These are phyloP conservation scores for Gracilaria domingensis DNA, from an alignment of 23 red algal genomes.

Conservation along the genomic window DNA sequence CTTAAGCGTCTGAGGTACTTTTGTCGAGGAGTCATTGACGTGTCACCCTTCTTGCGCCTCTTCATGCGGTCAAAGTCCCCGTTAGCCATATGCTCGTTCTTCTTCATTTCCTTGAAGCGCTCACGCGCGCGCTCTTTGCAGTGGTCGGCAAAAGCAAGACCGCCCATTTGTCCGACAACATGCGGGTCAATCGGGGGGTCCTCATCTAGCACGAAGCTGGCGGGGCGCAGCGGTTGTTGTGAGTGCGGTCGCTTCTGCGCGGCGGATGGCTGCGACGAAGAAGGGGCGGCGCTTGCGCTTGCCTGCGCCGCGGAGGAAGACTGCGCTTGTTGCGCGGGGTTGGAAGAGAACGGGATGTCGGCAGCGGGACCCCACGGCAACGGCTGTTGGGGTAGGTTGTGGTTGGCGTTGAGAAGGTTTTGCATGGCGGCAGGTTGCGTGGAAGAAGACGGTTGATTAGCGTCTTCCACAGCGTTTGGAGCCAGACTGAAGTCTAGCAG, in stretches of 20 bases:
- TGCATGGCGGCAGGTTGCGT: conserved; percentile 16
- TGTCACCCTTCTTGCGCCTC: conserved; percentile 75
- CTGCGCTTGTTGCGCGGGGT: background rate
- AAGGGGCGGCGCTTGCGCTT: background rate
- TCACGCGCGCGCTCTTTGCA: conserved; percentile 73
- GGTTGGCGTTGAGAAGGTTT: conserved; percentile 21
- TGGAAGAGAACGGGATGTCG: background rate
- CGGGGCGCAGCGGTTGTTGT: background rate
- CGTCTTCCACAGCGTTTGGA: background rate
- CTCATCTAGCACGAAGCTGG: background rate
- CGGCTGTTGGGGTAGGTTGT: background rate
- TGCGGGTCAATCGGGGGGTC: conserved; percentile 48
- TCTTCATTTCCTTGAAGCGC: conserved; percentile 69
- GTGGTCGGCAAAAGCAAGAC: conserved; percentile 63
- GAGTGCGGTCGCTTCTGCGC: background rate
- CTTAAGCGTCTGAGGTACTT: conserved; percentile 72
- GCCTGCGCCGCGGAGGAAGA: conserved; percentile 1
- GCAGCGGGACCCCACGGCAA: conserved; percentile 4
- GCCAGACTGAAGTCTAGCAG: conserved; percentile 8
- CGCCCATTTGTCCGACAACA: conserved; percentile 65
- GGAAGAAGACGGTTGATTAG: background rate
- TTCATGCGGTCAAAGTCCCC: conserved; percentile 77
- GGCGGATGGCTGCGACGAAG: background rate
- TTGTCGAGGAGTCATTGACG: conserved; percentile 65
- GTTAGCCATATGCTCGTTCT: conserved; percentile 62